phyloP scores from a whole-genome alignment of 495 filamentous ascomycete genomes.

The Terfezia boudieri region DNA sequence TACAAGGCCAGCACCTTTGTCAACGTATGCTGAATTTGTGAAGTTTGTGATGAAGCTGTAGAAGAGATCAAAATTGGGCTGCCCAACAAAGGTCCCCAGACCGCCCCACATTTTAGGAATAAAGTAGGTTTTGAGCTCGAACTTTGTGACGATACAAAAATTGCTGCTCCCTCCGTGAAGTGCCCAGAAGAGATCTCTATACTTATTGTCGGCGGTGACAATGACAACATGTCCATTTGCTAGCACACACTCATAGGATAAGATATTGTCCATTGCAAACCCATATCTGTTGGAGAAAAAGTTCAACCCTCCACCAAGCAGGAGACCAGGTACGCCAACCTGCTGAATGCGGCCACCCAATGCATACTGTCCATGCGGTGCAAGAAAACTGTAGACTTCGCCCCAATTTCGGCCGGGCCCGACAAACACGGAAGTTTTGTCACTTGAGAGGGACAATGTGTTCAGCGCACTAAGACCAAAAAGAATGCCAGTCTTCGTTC shows the following conservation, averaged over 20 bases:
- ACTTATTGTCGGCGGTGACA: constrained; percentile 11
- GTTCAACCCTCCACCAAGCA: constrained; percentile 32
- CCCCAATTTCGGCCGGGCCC: constrained; percentile 30
- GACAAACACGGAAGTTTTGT: constrained; percentile 21
- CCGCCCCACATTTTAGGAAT: constrained; percentile 27
- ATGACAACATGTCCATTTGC: constrained; percentile 20
- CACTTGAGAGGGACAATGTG: constrained; percentile 18
- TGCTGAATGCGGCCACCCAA: constrained; percentile 30
- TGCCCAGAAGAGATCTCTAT: constrained; percentile 28
- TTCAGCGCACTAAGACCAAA: constrained; percentile 32
- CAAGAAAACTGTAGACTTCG: constrained; percentile 30
- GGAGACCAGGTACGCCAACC: constrained; percentile 34
- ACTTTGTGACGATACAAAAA: constrained; percentile 38
- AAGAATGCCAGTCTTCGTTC: constrained; percentile 31
- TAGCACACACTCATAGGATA: constrained; percentile 29
- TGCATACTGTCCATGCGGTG: constrained; percentile 25
- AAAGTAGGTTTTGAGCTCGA: constrained; percentile 28
- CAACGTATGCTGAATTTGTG: neutral
- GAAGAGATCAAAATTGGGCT: neutral
- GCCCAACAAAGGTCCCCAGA: neutral
- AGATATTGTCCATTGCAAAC: constrained; percentile 29
- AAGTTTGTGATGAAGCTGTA: neutral
- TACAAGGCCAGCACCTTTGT: neutral
- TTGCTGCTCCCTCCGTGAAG: constrained; percentile 37
- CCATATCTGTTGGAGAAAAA: constrained; percentile 27